Base-by-base conservation (phyloP, 2,329 filamentous ascomycete genomes). In the Ascochyta rabiei region DNA sequence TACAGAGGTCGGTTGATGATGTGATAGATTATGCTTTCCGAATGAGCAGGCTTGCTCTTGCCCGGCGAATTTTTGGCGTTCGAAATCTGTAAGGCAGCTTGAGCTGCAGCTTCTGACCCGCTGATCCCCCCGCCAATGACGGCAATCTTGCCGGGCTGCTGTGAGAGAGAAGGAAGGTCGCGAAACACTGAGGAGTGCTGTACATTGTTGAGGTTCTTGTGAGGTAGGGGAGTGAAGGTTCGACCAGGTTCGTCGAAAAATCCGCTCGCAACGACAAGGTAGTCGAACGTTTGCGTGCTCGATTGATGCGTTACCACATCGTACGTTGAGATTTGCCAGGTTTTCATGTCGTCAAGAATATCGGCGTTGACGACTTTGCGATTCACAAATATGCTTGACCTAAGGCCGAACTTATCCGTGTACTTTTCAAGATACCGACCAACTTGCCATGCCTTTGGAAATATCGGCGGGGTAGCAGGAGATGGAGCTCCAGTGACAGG, bases 81-180 rank as follows among this genome's bases (percentile, higher is more conserved):
- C 0, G 90, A 93, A 1, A 93, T 73, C 58, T 92, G 86, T 4
- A 85, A 80, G 10, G 89, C 89, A 44, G 93, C 84, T 2, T 87
- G 86, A 9, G 85, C 87, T 0, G 90, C 88, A 43, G 88, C 88
- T 76, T 96, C 91, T 5, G 89, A 84, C 0, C 90, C 90, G 2
- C 90, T 93, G 82, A 95, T 92, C 64, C 92, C 89, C 0, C 90
- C 90, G 0, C 91, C 91, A 1, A 92, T 84, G 0, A 96, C 80
- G 1, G 91, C 79, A 15, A 95, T 85, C 66, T 87, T 90, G 16
- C 84, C 83, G 1, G 66, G 18, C 4, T 38, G 55, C 4, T 59
- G 23, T 7, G 61, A 58, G 12, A 74, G 56, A 4, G 57, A 54
- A 0, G 55, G 48, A 4, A 73, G 38, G 10, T 62, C 44, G 1